Evolutionary conservation across 148 eudicot genomes (phyloP), one percentile per base, ranked within the genome.

Genomic region (Heliosperma pusillum): DNA sequence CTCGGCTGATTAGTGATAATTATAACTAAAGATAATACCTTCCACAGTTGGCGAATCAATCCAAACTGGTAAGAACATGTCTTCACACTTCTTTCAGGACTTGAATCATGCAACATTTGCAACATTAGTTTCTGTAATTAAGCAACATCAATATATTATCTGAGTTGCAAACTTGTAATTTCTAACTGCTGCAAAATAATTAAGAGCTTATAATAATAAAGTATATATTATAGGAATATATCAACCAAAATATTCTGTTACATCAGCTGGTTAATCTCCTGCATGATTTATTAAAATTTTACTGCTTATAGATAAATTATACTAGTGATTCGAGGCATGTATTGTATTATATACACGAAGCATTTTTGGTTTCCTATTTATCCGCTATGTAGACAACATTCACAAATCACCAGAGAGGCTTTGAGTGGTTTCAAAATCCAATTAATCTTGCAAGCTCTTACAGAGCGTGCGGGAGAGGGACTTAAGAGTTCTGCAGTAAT

Each of bases 121-220:
- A 78, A 84, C 84, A 93, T 61, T 44, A 93, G 77, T 62, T 91
- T 89, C 94, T 92, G 97, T 62, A 71, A 71, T 76, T n/a, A 77
- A 80, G 76, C 75, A 73, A 10, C 12, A 42, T 67, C 66, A 67
- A 66, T 57, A 53, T 40, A 53, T 40, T 53, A 59, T 58, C 25
- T 20, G 44, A 62, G 69, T 44, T 57, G 44, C 3, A 73, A 61
- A 62, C 65, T 44, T 57, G 44, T 6, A 73, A 61, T 17, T 27
- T 45, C 29, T 13, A 74, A 53, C 29, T 42, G 56, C 45, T n/a
- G n/a, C 57, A 68, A 27, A 74, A 29, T 29, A 62, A 30, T 36
- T 30, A 26, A 66, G 47, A 71, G 71, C 77, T 30, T 65, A 47
- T 10, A 33, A 66, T 10, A 33, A 66, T 40, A 13, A 62, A 13